A percentile compares a stretch with the other conserved stretches of the same genome.
These are phyloP conservation scores for Plasmodium knowlesi DNA, from an alignment of 169 alveolate genomes.

Conservation along the genomic window DNA sequence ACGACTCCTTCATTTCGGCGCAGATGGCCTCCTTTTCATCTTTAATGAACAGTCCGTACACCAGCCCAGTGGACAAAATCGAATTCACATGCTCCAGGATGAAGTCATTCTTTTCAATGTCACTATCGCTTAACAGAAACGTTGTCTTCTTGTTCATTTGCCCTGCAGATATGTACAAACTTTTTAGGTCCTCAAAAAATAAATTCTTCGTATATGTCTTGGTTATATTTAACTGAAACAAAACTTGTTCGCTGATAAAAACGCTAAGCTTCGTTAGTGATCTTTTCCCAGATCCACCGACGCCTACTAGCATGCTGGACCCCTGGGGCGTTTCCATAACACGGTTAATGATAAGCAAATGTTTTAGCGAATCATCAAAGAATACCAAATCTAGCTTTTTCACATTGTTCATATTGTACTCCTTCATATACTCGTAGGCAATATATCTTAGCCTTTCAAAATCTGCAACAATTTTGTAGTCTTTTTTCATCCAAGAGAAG, in stretches of 20 bases:
- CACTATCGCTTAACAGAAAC: slow-evolving; percentile 96
- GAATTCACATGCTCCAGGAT: slow-evolving; percentile 95
- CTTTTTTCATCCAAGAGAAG: slow-evolving; percentile 74
- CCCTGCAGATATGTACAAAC: slow-evolving; percentile 92
- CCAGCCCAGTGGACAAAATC: slow-evolving; percentile 95
- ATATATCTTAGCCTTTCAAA: slow-evolving; percentile 88
- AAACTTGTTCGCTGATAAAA: slow-evolving; percentile 88
- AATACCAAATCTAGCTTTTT: slow-evolving; percentile 95
- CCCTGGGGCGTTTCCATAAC: slow-evolving; percentile 95
- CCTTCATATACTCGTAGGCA: slow-evolving; percentile 88
- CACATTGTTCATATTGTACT: slow-evolving; percentile 92
- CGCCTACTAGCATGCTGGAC: slow-evolving; percentile 95
- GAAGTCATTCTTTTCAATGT: slow-evolving; percentile 92
- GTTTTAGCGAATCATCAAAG: slow-evolving; percentile 96
- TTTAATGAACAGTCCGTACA: slow-evolving; percentile 95
- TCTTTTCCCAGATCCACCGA: slow-evolving; percentile 99
- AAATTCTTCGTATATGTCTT: slow-evolving; percentile 92
- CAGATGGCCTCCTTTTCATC: slow-evolving; percentile 92
- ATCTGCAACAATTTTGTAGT: slow-evolving; percentile 88
- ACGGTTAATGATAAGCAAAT: slow-evolving; percentile 93
- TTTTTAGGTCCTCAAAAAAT: slow-evolving; percentile 92
- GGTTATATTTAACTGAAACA: slow-evolving; percentile 91
- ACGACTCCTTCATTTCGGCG: slow-evolving; percentile 86
- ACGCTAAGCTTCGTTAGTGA: slow-evolving; percentile 95
- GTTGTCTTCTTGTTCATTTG: slow-evolving; percentile 91